A percentile compares a stretch with the other conserved stretches of the same genome.
phyloP scores from a whole-genome alignment of 306 rosid species.

The Gynostemma pentaphyllum region DNA sequence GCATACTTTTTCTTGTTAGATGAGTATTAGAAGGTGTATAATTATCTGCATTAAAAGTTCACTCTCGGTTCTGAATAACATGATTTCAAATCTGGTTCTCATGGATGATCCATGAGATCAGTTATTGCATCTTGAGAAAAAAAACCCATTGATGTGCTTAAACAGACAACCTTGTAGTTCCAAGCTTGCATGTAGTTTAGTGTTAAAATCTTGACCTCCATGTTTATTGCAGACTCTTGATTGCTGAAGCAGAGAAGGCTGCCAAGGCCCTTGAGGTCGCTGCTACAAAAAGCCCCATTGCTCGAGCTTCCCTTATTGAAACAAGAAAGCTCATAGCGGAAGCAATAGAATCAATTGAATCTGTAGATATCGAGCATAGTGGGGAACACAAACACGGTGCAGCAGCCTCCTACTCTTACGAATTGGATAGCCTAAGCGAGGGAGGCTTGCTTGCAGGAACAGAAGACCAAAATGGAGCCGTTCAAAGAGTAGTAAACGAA shows the following conservation, averaged over 20 bases:
- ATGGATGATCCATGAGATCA: not conserved
- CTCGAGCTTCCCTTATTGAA: constrained; percentile 72
- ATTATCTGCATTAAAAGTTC: no score
- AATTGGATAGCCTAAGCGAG: constrained; percentile 13
- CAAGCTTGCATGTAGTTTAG: no score
- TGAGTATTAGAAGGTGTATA: not conserved
- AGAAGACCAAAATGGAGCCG: constrained; percentile 22
- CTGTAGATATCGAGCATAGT: constrained; percentile 33
- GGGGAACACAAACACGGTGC: constrained; percentile 22
- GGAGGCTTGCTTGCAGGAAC: constrained; percentile 9
- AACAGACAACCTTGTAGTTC: no score
- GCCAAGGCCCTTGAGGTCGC: constrained; percentile 83
- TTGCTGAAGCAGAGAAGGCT: constrained; percentile 93
- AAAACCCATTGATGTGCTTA: not conserved
- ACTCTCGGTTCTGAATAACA: no score
- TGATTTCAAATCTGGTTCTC: not conserved
- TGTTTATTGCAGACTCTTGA: constrained; percentile 45
- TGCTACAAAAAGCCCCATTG: constrained; percentile 64
- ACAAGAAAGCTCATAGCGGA: constrained; percentile 90
- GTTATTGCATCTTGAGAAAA: not conserved
- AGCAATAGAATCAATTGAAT: constrained; percentile 66
- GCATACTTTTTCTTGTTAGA: not conserved
- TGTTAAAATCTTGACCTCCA: no score
- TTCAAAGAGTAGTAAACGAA: constrained; percentile 38
- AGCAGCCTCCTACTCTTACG: constrained; percentile 15